Evolutionary conservation across 306 rosid species (phyloP).

Genomic region (Casuarina equisetifolia): DNA sequence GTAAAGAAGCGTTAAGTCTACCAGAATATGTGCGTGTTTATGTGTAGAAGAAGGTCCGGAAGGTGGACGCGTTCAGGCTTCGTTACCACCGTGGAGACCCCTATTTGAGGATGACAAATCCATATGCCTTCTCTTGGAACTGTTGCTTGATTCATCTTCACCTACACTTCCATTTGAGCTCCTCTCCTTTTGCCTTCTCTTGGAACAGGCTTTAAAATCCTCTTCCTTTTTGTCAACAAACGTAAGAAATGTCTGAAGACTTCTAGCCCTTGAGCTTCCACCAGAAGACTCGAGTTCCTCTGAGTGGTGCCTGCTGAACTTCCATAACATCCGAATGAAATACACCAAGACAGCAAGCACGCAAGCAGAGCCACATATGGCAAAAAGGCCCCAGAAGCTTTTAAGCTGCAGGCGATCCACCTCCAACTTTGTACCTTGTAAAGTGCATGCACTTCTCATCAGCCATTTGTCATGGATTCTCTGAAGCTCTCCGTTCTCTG

Average conservation of each 20-base stretch:
- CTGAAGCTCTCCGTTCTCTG: conserved; percentile 82
- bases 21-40: not conserved
- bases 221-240: conserved; percentile 75
- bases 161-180: conserved; percentile 40
- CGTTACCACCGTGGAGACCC: not conserved
- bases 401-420: conserved; percentile 69
- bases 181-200: conserved; percentile 61
- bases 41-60: not conserved
- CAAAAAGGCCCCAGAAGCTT: conserved; percentile 90
- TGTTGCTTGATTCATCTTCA: conserved; percentile 35
- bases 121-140: conserved; percentile 32
- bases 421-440: conserved; percentile 60
- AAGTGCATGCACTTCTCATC: conserved; percentile 60
- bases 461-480: conserved; percentile 99
- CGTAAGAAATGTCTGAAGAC: conserved; percentile 60
- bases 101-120: conserved; percentile 22
- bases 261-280: conserved; percentile 31
- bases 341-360: conserved; percentile 59
- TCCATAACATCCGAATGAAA: conserved; percentile 45
- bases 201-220: conserved; percentile 43
- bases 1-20: not conserved
- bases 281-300: conserved; percentile 30
- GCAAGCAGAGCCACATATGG: conserved; percentile 66
- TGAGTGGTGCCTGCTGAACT: conserved; percentile 48
- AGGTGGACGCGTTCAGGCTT: not conserved